A percentile compares a stretch with the other conserved stretches of the same genome.
Conservation (phyloP, 2,329 filamentous ascomycete genomes). For the Cytospora chrysosperma region DNA sequence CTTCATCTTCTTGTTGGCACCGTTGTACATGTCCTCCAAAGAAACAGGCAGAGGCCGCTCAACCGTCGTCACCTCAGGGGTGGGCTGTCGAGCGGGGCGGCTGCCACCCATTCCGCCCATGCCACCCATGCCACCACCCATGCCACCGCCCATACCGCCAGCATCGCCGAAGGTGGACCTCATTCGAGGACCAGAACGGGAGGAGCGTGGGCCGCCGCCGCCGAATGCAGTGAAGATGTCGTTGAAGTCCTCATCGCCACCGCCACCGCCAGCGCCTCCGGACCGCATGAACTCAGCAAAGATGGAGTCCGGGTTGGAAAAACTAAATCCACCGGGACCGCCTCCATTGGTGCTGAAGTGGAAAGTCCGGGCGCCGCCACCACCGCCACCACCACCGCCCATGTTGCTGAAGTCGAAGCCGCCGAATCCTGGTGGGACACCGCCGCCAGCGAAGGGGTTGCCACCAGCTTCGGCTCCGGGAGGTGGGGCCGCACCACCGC, state of each 20-base stretch:
- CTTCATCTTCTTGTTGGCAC: conserved; percentile 94
- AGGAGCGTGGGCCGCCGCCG: conserved; percentile 40
- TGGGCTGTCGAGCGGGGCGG: conserved; percentile 47
- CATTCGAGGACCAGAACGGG: conserved; percentile 35
- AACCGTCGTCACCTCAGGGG: conserved; percentile 86
- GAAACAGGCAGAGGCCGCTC: conserved; percentile 79
- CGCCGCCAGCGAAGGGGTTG: conserved; percentile 60
- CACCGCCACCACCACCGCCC: conserved; percentile 45
- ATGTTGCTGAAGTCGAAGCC: conserved; percentile 50
- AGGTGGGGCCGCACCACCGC: conserved; percentile 70
- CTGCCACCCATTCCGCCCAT: conserved; percentile 20
- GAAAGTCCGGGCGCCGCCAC: conserved; percentile 56
- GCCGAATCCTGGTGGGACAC: conserved; percentile 56
- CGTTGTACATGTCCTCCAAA: conserved; percentile 85
- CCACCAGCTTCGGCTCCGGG: conserved; percentile 55
- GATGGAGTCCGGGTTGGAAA: conserved; percentile 79
- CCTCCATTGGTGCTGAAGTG: conserved; percentile 61
- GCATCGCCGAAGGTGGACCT: conserved; percentile 42
- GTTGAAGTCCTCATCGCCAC: conserved; percentile 48
- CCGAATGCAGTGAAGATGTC: conserved; percentile 57
- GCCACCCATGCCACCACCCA: conserved; percentile 17
- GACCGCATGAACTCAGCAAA: conserved; percentile 79
- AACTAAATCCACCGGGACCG: conserved; percentile 69
- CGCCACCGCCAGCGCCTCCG: conserved; percentile 44
- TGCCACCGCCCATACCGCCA: conserved; percentile 9